These are phyloP conservation scores for Neurospora sp. DNA, from an alignment of 495 filamentous ascomycete genomes.

Conservation along the genomic window DNA sequence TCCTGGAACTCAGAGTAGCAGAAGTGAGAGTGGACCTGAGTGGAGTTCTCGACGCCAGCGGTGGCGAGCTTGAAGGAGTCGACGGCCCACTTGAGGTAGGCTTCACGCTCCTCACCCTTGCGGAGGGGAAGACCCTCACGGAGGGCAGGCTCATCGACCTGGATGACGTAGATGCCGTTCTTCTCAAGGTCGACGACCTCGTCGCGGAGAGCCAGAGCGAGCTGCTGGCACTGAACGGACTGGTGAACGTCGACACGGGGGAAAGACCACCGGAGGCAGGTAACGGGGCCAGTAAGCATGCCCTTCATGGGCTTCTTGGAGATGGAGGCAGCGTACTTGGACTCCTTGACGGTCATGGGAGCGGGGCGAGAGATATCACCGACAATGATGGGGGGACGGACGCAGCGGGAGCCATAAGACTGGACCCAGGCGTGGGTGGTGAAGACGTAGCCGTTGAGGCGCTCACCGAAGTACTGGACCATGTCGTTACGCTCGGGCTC, in stretches of 20 bases:
- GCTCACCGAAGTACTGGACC: slow-evolving; percentile 99
- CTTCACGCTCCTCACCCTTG: slow-evolving; percentile 78
- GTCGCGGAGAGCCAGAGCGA: slow-evolving; percentile 94
- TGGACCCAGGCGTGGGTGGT: slow-evolving; percentile 99
- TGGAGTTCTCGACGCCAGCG: slow-evolving; percentile 80
- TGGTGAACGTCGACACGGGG: slow-evolving; percentile 98
- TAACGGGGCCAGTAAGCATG: slow-evolving; percentile 98
- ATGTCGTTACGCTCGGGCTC: slow-evolving; percentile 99
- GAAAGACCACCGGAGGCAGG: slow-evolving; percentile 98
- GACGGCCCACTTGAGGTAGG: slow-evolving; percentile 94
- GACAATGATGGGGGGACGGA: slow-evolving; percentile 94
- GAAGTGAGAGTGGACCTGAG: slow-evolving; percentile 99
- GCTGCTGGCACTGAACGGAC: slow-evolving; percentile 96
- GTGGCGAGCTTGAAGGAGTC: slow-evolving; percentile 92
- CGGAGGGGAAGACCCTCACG: slow-evolving; percentile 98
- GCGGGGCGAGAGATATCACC: slow-evolving; percentile 93
- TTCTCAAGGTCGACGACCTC: slow-evolving; percentile 96
- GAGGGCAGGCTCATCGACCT: slow-evolving; percentile 97
- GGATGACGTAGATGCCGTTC: slow-evolving; percentile 93
- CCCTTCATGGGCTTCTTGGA: slow-evolving; percentile 99
- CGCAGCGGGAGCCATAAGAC: slow-evolving; percentile 94
- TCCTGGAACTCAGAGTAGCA: slow-evolving; percentile 99
- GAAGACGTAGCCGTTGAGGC: slow-evolving; percentile 93
- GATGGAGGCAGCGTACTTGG: slow-evolving; percentile 91
- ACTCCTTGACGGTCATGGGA: slow-evolving; percentile 99